A percentile compares a stretch with the other conserved stretches of the same genome.
Conservation (phyloP, 495 filamentous ascomycete species). For the Hapsidospora chrysogenum region DNA sequence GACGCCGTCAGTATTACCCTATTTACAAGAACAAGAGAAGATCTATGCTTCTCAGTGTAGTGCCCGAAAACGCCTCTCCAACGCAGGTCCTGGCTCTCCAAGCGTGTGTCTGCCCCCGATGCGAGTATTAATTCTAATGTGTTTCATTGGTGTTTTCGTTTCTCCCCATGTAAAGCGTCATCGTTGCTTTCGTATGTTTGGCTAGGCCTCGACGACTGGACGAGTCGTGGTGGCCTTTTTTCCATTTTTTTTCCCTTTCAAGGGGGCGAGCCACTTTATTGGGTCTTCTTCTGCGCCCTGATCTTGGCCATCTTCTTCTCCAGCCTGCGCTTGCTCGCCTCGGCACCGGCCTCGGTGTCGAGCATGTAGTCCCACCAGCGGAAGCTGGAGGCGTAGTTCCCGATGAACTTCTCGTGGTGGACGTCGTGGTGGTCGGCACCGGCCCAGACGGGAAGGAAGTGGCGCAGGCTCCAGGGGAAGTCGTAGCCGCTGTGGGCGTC, state of each 20-base stretch:
- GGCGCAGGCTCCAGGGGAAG: conserved; percentile 90
- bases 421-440: conserved; percentile 92
- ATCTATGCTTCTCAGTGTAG: too few species aligned
- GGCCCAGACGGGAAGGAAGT: conserved; percentile 96
- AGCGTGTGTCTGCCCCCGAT: too few species aligned
- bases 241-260: background rate
- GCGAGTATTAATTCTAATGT: too few species aligned
- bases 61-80: too few species aligned
- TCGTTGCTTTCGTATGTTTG: too few species aligned
- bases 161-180: too few species aligned
- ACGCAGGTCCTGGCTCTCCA: too few species aligned
- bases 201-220: too few species aligned
- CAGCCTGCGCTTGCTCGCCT: conserved; percentile 67
- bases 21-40: too few species aligned
- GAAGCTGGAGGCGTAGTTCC: conserved; percentile 96
- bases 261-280: conserved; percentile 18
- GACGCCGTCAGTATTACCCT: too few species aligned
- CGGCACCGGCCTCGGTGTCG: conserved; percentile 83
- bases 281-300: conserved; percentile 40
- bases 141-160: too few species aligned
- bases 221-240: too few species aligned
- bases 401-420: conserved; percentile 94
- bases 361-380: conserved; percentile 95
- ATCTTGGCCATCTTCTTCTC: conserved; percentile 55
- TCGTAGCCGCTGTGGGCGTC: conserved; percentile 96